Evolutionary conservation across 441 rosid genomes (phyloP).

Genomic region (Populus tomentosa): DNA sequence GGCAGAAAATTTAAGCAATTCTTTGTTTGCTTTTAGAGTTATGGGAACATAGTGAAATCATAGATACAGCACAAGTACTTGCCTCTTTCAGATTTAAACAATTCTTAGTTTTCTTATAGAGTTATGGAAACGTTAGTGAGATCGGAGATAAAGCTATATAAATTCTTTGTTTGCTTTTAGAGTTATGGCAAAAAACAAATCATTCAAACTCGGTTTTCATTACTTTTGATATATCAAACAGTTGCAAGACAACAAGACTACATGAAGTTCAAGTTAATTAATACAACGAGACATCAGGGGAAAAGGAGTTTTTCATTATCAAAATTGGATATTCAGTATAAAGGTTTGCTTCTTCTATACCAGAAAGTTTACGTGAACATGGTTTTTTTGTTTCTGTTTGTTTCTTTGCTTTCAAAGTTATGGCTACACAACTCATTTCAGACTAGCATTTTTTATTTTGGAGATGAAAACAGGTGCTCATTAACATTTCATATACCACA

Average conservation of each 20-base stretch:
- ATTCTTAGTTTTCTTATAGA: too few relatives aligned
- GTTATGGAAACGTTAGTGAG: too few relatives aligned
- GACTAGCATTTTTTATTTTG: background rate
- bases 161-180: too few relatives aligned
- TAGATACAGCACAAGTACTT: background rate
- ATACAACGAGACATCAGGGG: background rate
- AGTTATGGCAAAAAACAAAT: too few relatives aligned
- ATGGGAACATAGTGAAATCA: background rate
- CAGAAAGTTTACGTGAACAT: background rate
- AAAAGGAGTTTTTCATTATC: background rate
- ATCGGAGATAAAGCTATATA: background rate
- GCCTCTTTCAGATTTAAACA: background rate
- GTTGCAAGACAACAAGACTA: background rate
- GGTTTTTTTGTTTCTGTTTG: background rate
- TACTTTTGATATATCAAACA: background rate
- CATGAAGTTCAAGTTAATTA: background rate
- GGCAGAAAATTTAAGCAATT: background rate
- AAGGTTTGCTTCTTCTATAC: background rate
- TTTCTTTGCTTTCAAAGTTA: background rate
- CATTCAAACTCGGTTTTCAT: background rate
- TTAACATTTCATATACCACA: conserved; percentile 1
- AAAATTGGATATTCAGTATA: background rate
- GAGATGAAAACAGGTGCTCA: background rate
- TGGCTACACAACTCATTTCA: background rate
- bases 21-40: background rate